A percentile compares a stretch with the other conserved stretches of the same genome.
Conservation (phyloP, 2,329 filamentous ascomycete species). For the Penicillium brevicompactum region DNA sequence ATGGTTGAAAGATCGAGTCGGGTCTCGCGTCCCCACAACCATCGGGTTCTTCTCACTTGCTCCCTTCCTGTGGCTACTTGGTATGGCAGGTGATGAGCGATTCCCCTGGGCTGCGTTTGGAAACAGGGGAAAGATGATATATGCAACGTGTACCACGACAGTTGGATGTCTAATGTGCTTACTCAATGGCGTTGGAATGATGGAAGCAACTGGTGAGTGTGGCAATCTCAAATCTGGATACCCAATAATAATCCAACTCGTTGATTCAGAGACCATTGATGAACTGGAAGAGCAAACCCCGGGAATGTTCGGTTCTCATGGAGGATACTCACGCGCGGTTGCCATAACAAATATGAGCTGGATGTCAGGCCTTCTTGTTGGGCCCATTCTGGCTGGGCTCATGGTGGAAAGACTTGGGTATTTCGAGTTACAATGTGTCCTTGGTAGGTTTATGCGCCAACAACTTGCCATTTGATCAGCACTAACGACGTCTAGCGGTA, state of each 20-base stretch:
- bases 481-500: background rate
- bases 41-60: constrained; percentile 3
- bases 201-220: constrained; percentile 12
- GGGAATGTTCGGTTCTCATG: constrained; percentile 24
- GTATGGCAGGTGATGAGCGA: constrained; percentile 1
- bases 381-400: constrained; percentile 17
- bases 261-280: constrained; percentile 14
- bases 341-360: constrained; percentile 24
- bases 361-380: constrained; percentile 20
- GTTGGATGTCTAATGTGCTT: constrained; percentile 11
- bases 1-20: constrained; percentile 3
- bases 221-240: background rate
- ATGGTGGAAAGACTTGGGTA: constrained; percentile 17
- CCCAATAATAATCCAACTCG: background rate
- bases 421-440: constrained; percentile 15
- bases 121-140: background rate
- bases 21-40: constrained; percentile 1
- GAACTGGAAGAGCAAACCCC: constrained; percentile 15
- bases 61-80: constrained; percentile 5
- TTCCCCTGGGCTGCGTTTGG: constrained; percentile 4
- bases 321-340: constrained; percentile 26
- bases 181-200: constrained; percentile 5
- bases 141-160: constrained; percentile 1
- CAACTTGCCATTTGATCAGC: background rate
- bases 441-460: background rate